Base-by-base conservation (phyloP, 129 eudicot genomes). In the Ambrosia trifida region DNA sequence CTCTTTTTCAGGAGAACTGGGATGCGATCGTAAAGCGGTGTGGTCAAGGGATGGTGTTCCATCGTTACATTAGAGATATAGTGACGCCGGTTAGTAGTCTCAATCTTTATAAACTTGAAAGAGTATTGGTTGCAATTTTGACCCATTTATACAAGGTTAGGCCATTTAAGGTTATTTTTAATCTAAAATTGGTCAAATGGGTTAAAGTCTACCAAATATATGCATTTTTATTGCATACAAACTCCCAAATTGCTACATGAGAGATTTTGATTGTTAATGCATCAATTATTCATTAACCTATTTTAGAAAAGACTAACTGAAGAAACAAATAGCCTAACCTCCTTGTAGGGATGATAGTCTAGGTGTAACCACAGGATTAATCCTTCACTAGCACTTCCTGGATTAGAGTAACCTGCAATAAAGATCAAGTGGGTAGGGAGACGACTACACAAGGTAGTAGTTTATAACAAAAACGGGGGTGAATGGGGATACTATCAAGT, bases 1-100 rank as follows among this genome's bases (percentile, higher is more conserved):
- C 7, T 47, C 7, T 72, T 51, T 24, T 72, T 49, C 81, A 82
- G 87, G 83, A 82, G 70, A 85, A 85, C 66, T 85, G 87, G 85
- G 87, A 79, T 63, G 66, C 16, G 17, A 76, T 85, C 24, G 3
- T 73, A 10, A 72, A 72, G 50, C 75, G 71, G 46, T 79, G 81
- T 74, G 90, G 87, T 60, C 44, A 76, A 18, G 86, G 87, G 62
- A 72, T 82, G 78, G 62, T 79, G 44, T 68, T 82, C 40, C 84
- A 73, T 76, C 82, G 38, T 72, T 84, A 76, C 73, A 67, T 81
- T 16, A 68, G 81, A 76, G 76, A 76, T 63, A 79, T 79, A 5
- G 79, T 79, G 43, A 10, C 75, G 59, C 83, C 81, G 6, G 90
- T 85, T 68, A 78, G 82, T 78, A 52, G 28, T 66, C 41, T 64